Evolutionary conservation across 1,139 yeast species (phyloP).

Genomic region (Scheffersomyces illinoinensis): DNA sequence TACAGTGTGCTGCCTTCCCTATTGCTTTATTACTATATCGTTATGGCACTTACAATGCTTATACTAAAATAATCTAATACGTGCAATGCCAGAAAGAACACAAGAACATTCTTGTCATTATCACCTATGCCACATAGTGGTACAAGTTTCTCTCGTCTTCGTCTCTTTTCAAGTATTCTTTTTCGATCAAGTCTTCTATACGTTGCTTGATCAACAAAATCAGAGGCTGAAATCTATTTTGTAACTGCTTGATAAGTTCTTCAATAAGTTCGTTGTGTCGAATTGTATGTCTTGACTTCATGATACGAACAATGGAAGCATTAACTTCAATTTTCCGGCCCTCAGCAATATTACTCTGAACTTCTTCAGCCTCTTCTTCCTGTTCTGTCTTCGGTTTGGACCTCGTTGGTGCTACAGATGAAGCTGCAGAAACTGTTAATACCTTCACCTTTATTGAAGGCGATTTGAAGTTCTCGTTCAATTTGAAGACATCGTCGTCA

Average conservation of each 20-base stretch:
- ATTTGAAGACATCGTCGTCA: constrained; percentile 60
- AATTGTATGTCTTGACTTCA: constrained; percentile 72
- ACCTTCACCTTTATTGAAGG: constrained; percentile 76
- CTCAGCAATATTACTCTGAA: constrained; percentile 32
- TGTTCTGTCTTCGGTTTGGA: constrained; percentile 36
- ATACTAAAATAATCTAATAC: neutral
- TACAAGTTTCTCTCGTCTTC: constrained; percentile 60
- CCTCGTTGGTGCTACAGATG: constrained; percentile 10
- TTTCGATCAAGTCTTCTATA: constrained; percentile 77
- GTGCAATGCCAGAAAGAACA: neutral
- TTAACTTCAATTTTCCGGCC: constrained; percentile 66
- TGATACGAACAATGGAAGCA: constrained; percentile 85
- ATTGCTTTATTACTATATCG: neutral
- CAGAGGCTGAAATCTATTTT: constrained; percentile 68
- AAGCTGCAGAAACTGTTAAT: constrained; percentile 57
- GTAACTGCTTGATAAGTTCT: constrained; percentile 64
- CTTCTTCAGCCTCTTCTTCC: constrained; percentile 40
- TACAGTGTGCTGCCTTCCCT: too few species aligned
- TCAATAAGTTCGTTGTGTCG: constrained; percentile 66
- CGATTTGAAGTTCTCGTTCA: constrained; percentile 72
- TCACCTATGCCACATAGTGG: constrained; percentile 64
- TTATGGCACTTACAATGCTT: too few species aligned
- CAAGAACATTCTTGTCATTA: neutral
- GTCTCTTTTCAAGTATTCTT: constrained; percentile 81
- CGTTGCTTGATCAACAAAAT: constrained; percentile 70